These are phyloP conservation scores for Diaporthe sp. DNA, from an alignment of 2,329 filamentous ascomycete species.

Conservation along the genomic window DNA sequence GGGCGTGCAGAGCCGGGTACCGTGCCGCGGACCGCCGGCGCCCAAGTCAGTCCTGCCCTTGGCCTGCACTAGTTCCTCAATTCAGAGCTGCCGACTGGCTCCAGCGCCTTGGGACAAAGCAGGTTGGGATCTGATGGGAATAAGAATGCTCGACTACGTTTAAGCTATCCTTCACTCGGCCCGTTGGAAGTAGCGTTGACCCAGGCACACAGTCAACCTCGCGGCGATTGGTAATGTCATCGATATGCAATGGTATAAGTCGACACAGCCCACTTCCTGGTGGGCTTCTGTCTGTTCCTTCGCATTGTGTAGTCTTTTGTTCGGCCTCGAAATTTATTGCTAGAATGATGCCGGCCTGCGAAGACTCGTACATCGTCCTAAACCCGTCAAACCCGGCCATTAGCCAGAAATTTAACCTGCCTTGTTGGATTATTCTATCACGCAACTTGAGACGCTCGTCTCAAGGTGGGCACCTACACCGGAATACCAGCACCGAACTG, in stretches of 20 bases:
- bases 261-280: not conserved
- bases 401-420: not conserved
- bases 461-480: not conserved
- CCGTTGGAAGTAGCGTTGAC: not conserved
- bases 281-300: not conserved
- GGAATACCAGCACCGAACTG: not conserved
- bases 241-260: conserved; percentile 8
- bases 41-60: not conserved
- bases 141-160: not conserved
- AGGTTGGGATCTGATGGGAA: not conserved
- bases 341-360: not conserved
- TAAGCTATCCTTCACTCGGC: not conserved
- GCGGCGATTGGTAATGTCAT: conserved; percentile 1
- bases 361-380: not conserved
- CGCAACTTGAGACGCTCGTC: too few relatives aligned
- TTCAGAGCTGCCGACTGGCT: conserved; percentile 3
- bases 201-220: not conserved
- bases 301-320: not conserved
- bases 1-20: not conserved
- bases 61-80: conserved; percentile 8
- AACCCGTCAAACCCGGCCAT: not conserved
- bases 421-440: not conserved
- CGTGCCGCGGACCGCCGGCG: not conserved
- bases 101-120: not conserved
- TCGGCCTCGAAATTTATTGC: not conserved